Conservation (phyloP, 495 filamentous ascomycete species). For the Thermothielavioides terrestris region DNA sequence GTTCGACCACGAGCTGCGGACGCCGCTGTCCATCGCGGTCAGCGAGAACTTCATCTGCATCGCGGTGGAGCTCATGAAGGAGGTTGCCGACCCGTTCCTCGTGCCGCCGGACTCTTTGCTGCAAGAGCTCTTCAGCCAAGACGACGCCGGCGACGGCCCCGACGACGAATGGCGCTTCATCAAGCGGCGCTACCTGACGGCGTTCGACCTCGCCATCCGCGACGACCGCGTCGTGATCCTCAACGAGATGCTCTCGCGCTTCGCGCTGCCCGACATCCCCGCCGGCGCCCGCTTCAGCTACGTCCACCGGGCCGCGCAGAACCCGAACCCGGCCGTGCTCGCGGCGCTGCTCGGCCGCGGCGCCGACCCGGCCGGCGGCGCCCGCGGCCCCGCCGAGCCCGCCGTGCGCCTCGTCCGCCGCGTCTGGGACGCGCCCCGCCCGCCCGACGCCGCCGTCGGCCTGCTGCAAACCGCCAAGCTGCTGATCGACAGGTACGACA, state of each 20-base stretch:
- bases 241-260: constrained; percentile 17
- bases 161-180: constrained; percentile 12
- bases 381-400: constrained; percentile 4
- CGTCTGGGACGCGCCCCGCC: constrained; percentile 10
- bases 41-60: constrained; percentile 10
- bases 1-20: constrained; percentile 19
- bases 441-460: constrained; percentile 1
- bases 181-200: constrained; percentile 12
- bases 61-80: constrained; percentile 13
- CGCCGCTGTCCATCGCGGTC: constrained; percentile 19
- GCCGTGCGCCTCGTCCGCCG: constrained; percentile 8
- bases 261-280: constrained; percentile 11
- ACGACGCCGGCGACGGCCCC: constrained; percentile 6
- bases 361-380: constrained; percentile 11
- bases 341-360: constrained; percentile 13
- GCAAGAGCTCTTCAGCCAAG: background rate
- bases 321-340: constrained; percentile 15
- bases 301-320: constrained; percentile 17
- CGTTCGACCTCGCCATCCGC: constrained; percentile 22
- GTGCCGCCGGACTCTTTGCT: constrained; percentile 16
- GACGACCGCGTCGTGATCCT: constrained; percentile 15
- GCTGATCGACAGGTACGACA: background rate
- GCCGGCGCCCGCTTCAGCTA: constrained; percentile 7
- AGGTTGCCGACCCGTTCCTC: constrained; percentile 21
- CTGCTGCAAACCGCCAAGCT: constrained; percentile 9